phyloP scores from a whole-genome alignment of 257 asterid genomes.

The Jacaranda mimosifolia region DNA sequence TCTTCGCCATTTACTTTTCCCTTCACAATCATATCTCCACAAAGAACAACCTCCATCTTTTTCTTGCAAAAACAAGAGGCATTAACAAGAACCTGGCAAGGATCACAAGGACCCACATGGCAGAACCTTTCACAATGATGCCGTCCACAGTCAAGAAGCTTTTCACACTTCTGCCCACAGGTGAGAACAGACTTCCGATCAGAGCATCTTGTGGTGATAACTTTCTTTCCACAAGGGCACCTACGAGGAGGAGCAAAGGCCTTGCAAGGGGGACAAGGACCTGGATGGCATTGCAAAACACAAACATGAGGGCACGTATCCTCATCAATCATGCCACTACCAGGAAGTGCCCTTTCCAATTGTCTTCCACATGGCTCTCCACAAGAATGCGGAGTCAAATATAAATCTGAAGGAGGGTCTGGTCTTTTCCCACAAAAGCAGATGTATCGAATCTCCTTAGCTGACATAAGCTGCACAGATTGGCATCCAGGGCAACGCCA shows the following conservation, averaged over 20 bases:
- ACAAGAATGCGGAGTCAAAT: slow-evolving; percentile 98
- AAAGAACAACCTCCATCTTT: slow-evolving; percentile 70
- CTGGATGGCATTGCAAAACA: slow-evolving; percentile 98
- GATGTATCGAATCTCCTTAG: slow-evolving; percentile 78
- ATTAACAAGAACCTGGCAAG: slow-evolving; percentile 72
- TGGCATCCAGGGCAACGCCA: slow-evolving; percentile 99
- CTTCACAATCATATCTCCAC: slow-evolving; percentile 85
- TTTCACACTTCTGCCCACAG: slow-evolving; percentile 87
- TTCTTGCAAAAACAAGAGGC: slow-evolving; percentile 94
- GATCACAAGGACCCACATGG: slow-evolving; percentile 91
- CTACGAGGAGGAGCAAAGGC: slow-evolving; percentile 90
- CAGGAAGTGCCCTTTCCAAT: slow-evolving; percentile 79
- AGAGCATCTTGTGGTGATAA: slow-evolving; percentile 88
- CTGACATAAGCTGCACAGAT: slow-evolving; percentile 84
- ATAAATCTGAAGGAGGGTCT: slow-evolving; percentile 91
- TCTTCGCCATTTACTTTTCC: slow-evolving; percentile 70
- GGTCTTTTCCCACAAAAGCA: slow-evolving; percentile 94
- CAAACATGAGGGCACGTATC: slow-evolving; percentile 92
- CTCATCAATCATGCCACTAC: slow-evolving; percentile 63
- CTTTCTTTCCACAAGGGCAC: slow-evolving; percentile 96
- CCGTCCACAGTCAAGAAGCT: slow-evolving; percentile 86
- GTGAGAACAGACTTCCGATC: slow-evolving; percentile 86
- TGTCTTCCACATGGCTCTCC: slow-evolving; percentile 95
- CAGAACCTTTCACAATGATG: slow-evolving; percentile 75
- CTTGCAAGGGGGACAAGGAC: slow-evolving; percentile 99